Base-by-base conservation (phyloP, 768 basidiomycete genomes). In the Russula vinacea region DNA sequence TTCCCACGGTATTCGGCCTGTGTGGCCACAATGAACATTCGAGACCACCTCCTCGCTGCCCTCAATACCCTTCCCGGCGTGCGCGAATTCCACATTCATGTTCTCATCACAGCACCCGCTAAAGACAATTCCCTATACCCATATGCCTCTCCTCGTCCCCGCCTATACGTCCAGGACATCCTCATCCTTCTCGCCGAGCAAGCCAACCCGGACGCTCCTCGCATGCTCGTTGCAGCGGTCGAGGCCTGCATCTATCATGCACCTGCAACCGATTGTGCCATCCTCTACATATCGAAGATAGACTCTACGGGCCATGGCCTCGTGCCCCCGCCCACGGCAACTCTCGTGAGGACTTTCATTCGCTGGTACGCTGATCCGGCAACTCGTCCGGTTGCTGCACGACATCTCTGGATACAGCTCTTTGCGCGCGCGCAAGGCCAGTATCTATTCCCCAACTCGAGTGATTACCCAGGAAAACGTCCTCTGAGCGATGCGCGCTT, bases 361-460 rank as follows among this genome's bases (percentile, higher is more conserved):
- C 61, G 68, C n/a, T 65, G 62, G 62, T 63, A 58, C 50, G 62
- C 62, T 11, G 40, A 58, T 32, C 56, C 50, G 9, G 32, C 22
- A 96, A 63, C 62, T 40, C 56, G 62, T 37, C 56, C 62, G 2
- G 56, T 63, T 45, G 49, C 56, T 32, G 62, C 33, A n/a, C 55
- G 56, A 35, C 56, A 63, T 52, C 50, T 63, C 2, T 63, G 62
- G 62, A 33, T 63, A 37, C 62, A 63, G 40, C 62, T 63, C 56
- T 63, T 63, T 72, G 96, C 96, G 9, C 81, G 94, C 19, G 86
- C 92, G 3, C 95, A 98, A 75, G 78, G 76, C 40, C 95, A 98
- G 74, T 99, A 98, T 73, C 80, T 99, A 56, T 99, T 98, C 74
- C 90, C 95, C 0, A 94, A 94, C 73, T 93, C 91, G 11, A 77